Percentiles rank a stretch among this genome's conserved stretches.
Conservation (phyloP, 192 early-diverging fungal species). For the Paraglomus occultum region DNA sequence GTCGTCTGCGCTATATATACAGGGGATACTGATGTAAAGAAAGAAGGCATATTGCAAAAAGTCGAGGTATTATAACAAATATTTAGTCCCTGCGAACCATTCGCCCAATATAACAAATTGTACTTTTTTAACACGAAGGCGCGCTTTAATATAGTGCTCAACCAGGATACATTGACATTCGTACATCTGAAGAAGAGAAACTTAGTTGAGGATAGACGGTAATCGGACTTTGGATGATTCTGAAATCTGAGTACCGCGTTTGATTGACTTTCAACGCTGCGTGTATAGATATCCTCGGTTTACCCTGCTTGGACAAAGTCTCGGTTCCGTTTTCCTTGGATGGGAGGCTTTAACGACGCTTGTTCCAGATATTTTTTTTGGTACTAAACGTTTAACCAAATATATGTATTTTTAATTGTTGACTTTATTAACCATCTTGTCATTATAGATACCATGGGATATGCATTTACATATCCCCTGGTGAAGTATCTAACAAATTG, state of each 20-base stretch:
- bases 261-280: not conserved
- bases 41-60: constrained; percentile 58
- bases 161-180: constrained; percentile 55
- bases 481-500: constrained; percentile 56
- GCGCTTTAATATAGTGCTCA: constrained; percentile 72
- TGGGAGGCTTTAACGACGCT: constrained; percentile 68
- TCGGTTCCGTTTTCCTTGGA: constrained; percentile 75
- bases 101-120: not conserved
- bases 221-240: not conserved
- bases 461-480: constrained; percentile 90
- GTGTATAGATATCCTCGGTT: constrained; percentile 65
- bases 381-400: constrained; percentile 37
- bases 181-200: constrained; percentile 60
- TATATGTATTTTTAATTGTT: not conserved
- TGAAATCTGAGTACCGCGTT: not conserved
- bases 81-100: not conserved
- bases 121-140: constrained; percentile 28
- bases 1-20: constrained; percentile 79
- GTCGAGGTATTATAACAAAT: constrained; percentile 47
- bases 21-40: constrained; percentile 56
- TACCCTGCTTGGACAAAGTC: constrained; percentile 83
- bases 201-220: constrained; percentile 71
- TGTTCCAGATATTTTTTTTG: constrained; percentile 81
- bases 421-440: constrained; percentile 1
- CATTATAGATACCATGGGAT: constrained; percentile 86